phyloP scores from a whole-genome alignment of 768 basidiomycete species.

The Amanita subjunquillea region DNA sequence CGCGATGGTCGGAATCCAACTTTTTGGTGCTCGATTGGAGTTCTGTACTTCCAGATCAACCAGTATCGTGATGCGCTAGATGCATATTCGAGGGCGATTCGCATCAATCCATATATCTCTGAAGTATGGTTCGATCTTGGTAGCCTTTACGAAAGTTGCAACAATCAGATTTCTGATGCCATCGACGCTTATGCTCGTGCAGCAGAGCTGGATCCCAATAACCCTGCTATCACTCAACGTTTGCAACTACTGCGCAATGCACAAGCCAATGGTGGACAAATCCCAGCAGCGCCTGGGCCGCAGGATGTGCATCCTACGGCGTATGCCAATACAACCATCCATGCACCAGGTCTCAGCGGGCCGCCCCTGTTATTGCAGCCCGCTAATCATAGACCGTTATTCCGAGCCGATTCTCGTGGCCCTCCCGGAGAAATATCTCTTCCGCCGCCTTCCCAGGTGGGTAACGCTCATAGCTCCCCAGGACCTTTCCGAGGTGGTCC shows the following conservation, averaged over 20 bases:
- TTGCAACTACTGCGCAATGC: slow-evolving; percentile 71
- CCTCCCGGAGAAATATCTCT: slow-evolving; percentile 45
- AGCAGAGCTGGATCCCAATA: slow-evolving; percentile 84
- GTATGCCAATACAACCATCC: slow-evolving; percentile 71
- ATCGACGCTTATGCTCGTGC: slow-evolving; percentile 97
- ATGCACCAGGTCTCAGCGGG: slow-evolving; percentile 58
- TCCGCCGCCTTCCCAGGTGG: slow-evolving; percentile 48
- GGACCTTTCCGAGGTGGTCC: slow-evolving; percentile 77
- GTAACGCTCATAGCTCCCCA: slow-evolving; percentile 42
- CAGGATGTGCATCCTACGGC: slow-evolving; percentile 96
- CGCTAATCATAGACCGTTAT: slow-evolving; percentile 38
- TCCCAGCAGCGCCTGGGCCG: slow-evolving; percentile 85
- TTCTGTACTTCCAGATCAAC: slow-evolving; percentile 99
- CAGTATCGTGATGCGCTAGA: slow-evolving; percentile 98
- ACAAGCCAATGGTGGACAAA: slow-evolving; percentile 60
- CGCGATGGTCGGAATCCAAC: slow-evolving; percentile 98
- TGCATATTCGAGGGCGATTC: slow-evolving; percentile 96
- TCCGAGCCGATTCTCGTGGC: slow-evolving; percentile 61
- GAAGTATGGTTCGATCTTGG: slow-evolving; percentile 98
- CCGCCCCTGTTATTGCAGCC: slow-evolving; percentile 58
- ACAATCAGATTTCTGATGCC: slow-evolving; percentile 97
- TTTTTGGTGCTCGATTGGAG: slow-evolving; percentile 99
- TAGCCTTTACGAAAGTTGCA: slow-evolving; percentile 94
- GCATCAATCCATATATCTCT: slow-evolving; percentile 95
- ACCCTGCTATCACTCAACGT: slow-evolving; percentile 73